Evolutionary conservation across 352 stramenopile genomes (phyloP).

Genomic region (Discostella stelligera): DNA sequence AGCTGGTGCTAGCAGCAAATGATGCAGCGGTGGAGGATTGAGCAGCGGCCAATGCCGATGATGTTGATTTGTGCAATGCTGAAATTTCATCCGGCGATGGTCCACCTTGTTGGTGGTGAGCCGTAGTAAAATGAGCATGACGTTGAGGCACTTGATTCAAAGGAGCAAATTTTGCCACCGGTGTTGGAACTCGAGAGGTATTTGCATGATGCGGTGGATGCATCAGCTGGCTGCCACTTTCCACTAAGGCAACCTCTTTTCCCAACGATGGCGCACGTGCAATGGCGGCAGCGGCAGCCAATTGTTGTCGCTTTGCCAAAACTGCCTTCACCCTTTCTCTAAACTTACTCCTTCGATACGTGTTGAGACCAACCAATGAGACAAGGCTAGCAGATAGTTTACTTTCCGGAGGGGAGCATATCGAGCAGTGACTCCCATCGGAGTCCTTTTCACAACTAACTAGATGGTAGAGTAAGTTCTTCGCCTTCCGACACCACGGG

Average conservation of each 20-base stretch:
- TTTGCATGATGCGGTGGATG: background rate
- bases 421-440: constrained; percentile 53
- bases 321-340: constrained; percentile 52
- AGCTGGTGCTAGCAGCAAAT: background rate
- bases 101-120: constrained; percentile 5
- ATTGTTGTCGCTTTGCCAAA: constrained; percentile 72
- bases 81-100: background rate
- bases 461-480: constrained; percentile 79
- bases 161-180: constrained; percentile 56
- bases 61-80: constrained; percentile 1
- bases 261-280: background rate
- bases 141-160: constrained; percentile 34
- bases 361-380: constrained; percentile 59
- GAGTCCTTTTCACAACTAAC: constrained; percentile 57
- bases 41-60: constrained; percentile 6
- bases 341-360: constrained; percentile 52
- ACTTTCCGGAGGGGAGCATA: constrained; percentile 54
- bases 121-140: constrained; percentile 29
- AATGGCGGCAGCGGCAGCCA: constrained; percentile 66
- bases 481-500: constrained; percentile 80
- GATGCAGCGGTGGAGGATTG: constrained; percentile 6
- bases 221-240: background rate
- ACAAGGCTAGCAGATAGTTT: constrained; percentile 51
- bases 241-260: background rate
- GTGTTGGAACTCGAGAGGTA: constrained; percentile 47